A percentile compares a stretch with the other conserved stretches of the same genome.
Evolutionary conservation across 257 asterid species (phyloP).

Genomic region (Nicotiana paniculata): DNA sequence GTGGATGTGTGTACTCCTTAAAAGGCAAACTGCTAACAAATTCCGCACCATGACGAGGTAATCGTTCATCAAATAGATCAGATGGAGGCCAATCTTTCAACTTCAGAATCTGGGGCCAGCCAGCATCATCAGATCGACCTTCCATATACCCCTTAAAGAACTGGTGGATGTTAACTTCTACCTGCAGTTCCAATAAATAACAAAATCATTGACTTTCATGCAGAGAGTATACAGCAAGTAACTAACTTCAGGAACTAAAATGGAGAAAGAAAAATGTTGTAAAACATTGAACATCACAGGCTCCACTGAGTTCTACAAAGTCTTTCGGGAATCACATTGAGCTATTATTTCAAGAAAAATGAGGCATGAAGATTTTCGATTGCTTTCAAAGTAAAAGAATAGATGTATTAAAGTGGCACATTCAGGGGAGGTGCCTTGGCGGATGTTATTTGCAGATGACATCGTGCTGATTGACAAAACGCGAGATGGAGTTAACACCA

Average conservation of each 20-base stretch:
- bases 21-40: slow-evolving; percentile 76
- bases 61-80: slow-evolving; percentile 57
- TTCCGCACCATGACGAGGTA: slow-evolving; percentile 86
- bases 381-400: not conserved
- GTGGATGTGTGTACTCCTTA: slow-evolving; percentile 74
- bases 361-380: not conserved
- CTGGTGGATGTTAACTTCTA: slow-evolving; percentile 50
- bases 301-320: not conserved
- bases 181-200: slow-evolving; percentile 41
- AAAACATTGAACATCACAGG: not conserved
- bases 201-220: not conserved
- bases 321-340: not conserved
- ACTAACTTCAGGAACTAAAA: not conserved
- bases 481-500: no score
- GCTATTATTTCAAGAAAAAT: not conserved
- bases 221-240: not conserved
- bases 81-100: slow-evolving; percentile 96
- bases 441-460: no score
- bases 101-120: slow-evolving; percentile 77
- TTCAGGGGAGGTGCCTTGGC: no score
- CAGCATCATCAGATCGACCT: slow-evolving; percentile 20
- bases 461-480: no score
- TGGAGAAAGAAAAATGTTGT: not conserved
- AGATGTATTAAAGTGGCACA: no score
- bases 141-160: slow-evolving; percentile 59